Percentiles rank a stretch among this genome's conserved stretches.
Evolutionary conservation across 345 rosid species (phyloP).

Genomic region (Hevea brasiliensis): DNA sequence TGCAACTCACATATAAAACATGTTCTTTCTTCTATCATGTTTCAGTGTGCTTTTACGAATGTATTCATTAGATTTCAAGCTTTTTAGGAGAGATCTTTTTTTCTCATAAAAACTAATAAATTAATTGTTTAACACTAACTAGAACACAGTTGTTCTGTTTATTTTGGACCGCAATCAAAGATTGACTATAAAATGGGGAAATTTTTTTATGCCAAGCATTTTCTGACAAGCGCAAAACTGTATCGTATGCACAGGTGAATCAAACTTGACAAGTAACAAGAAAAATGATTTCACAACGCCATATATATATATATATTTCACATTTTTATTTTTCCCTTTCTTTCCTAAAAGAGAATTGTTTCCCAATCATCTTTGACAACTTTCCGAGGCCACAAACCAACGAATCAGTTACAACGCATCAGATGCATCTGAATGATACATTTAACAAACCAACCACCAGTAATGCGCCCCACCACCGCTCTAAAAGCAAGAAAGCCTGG

Average conservation of each 20-base stretch:
- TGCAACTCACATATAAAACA: neutral
- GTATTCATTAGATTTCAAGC: neutral
- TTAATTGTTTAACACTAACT: too few species aligned
- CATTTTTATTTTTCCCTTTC: neutral
- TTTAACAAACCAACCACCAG: conserved; percentile 4
- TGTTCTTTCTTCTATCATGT: neutral
- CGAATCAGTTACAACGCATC: conserved; percentile 14
- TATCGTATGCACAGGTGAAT: neutral
- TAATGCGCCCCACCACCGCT: neutral
- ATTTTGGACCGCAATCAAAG: too few species aligned
- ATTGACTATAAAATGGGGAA: too few species aligned
- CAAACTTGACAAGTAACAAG: too few species aligned
- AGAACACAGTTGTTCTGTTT: too few species aligned
- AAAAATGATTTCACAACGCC: neutral
- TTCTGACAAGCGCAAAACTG: neutral
- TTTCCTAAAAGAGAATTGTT: neutral
- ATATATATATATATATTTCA: neutral
- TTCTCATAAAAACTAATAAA: too few species aligned
- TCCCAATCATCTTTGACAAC: conserved; percentile 10
- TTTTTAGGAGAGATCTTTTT: too few species aligned
- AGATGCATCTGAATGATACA: conserved; percentile 9
- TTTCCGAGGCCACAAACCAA: conserved; percentile 13
- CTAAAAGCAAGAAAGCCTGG: neutral
- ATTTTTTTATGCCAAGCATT: neutral
- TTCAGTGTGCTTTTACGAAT: neutral